Evolutionary conservation across 257 asterid species (phyloP).

Genomic region (Handroanthus guayacan): DNA sequence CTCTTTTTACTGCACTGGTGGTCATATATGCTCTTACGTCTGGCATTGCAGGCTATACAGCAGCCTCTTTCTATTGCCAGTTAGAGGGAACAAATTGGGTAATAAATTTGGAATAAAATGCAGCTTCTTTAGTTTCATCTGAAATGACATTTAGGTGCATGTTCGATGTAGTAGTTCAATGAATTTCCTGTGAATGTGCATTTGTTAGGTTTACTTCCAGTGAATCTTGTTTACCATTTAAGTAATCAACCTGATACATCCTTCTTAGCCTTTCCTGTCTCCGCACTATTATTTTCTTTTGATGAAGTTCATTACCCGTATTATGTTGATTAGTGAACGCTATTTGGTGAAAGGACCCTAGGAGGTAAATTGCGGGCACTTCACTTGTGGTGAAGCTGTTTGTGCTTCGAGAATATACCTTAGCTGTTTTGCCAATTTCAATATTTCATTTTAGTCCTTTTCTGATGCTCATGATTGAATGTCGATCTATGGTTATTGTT

Average conservation of each 20-base stretch:
- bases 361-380: not conserved
- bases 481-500: not conserved
- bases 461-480: not conserved
- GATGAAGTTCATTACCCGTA: not conserved
- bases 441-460: not conserved
- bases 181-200: not conserved
- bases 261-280: not conserved
- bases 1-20: conserved; percentile 64
- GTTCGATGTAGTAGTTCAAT: not conserved
- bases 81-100: conserved; percentile 85
- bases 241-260: not conserved
- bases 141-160: not conserved
- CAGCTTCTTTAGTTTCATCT: conserved; percentile 4
- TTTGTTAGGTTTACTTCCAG: not conserved
- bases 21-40: conserved; percentile 75
- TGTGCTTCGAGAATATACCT: not conserved
- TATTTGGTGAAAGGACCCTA: not conserved
- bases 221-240: conserved; percentile 9
- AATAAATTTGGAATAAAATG: conserved; percentile 13
- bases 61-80: conserved; percentile 71
- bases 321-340: not conserved
- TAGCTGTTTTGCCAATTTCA: not conserved
- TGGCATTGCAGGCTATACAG: conserved; percentile 71
- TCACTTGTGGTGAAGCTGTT: not conserved
- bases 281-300: not conserved